Percentiles rank a stretch among this genome's conserved stretches.
Evolutionary conservation across 495 filamentous ascomycete genomes (phyloP).

Genomic region (Penicillium ochrochloron): DNA sequence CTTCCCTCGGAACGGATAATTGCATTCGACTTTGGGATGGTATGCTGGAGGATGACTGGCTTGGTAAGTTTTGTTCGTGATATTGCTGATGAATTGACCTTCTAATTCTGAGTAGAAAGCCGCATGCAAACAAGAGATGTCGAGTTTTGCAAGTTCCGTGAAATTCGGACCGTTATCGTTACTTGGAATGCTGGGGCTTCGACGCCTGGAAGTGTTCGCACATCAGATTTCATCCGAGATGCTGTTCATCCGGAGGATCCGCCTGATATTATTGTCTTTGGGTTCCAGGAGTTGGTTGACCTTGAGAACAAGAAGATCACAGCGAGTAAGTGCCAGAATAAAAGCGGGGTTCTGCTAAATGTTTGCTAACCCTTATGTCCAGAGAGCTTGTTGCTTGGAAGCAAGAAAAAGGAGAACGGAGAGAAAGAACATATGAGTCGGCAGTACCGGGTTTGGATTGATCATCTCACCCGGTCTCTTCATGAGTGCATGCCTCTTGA

Average conservation of each 20-base stretch:
- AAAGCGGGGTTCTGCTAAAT: not conserved
- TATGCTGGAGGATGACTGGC: constrained; percentile 89
- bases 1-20: constrained; percentile 89
- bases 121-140: constrained; percentile 84
- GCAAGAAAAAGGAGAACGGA: constrained; percentile 86
- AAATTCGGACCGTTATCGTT: constrained; percentile 75
- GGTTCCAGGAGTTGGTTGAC: constrained; percentile 97
- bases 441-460: constrained; percentile 94
- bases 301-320: constrained; percentile 96
- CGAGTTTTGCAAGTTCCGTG: constrained; percentile 82
- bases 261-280: constrained; percentile 92
- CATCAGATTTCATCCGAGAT: constrained; percentile 75
- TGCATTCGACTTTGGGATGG: constrained; percentile 89
- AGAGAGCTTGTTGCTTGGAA: constrained; percentile 66
- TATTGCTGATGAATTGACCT: not conserved
- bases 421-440: constrained; percentile 96
- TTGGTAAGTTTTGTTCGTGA: constrained; percentile 56
- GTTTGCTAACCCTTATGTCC: constrained; percentile 29
- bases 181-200: constrained; percentile 97
- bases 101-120: constrained; percentile 57
- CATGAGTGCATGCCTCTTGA: constrained; percentile 81
- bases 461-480: constrained; percentile 78
- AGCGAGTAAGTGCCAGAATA: constrained; percentile 65
- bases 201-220: constrained; percentile 80
- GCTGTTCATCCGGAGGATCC: constrained; percentile 71